Base-by-base conservation (phyloP, 495 filamentous ascomycete genomes). In the Talaromyces proteolyticus region DNA sequence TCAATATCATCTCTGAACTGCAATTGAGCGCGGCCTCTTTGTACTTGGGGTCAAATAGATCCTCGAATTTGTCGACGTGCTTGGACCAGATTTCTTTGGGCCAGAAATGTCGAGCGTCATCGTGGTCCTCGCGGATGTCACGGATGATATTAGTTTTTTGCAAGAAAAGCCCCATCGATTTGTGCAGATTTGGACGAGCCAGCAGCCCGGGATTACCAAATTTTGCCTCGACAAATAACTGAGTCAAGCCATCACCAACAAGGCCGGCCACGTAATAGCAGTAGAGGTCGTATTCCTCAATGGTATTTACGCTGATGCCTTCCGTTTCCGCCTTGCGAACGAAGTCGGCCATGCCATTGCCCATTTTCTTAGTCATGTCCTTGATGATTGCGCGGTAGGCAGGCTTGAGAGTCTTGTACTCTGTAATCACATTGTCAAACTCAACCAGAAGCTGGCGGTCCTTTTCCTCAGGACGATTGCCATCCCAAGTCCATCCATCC, bases 61-160 rank as follows among this genome's bases (percentile, higher is more conserved):
- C 91, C 37, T 91, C 86, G 59, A 93, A 97, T 16, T 87, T 81
- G 49, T 82, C 75, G 54, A 95, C 90, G 57, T 98, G 80, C 75
- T 96, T 96, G 59, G 84, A 86, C 93, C 93, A 98, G 62, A 98
- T 86, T 65, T 92, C 88, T 67, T 86, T 87, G 25, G 93, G 93
- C 85, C 88, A 98, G 75, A 95, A 97, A 34, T 88, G 80, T 34
- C 93, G 81, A 55, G 81, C 79, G 63, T 98, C 93, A 44, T 88
- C 79, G 39, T 82, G 81, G 60, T 98, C 93, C 61, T 98, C 93
- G 58, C 84, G 81, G 48, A 96, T 78, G 63, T 97, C 93, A 57
- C 93, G 87, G 61, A 98, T 96, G 66, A 97, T 96, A 74, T 97
- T 98, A 23, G 88, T 95, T 79, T 98, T 95, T 65, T 98, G 93